Evolutionary conservation across 768 basidiomycete species (phyloP), one percentile per base, ranked within the genome.

Genomic region (Fomitopsis serialis): DNA sequence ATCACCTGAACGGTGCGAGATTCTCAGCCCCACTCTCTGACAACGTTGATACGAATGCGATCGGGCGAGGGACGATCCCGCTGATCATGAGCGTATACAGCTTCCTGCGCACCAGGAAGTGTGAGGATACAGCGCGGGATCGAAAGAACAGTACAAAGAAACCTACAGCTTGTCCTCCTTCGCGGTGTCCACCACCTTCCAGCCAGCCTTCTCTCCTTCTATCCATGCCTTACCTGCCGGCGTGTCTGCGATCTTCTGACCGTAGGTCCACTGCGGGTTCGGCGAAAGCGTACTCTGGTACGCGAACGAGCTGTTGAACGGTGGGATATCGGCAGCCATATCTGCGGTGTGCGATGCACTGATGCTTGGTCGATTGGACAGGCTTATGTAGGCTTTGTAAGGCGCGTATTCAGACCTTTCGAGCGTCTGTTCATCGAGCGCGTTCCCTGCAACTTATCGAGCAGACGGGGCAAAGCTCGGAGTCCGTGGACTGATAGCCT

Each of bases 1-100:
- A 53, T 25, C 55, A 74, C 58, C 72, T 74, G 63, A 75, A 74
- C 0, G 75, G 75, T 4, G 75, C 71, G 8, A 77, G 70, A 59
- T 77, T 77, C 44, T 61, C 52, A 2, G 59, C 58, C 7, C 74
- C 75, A 15, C 63, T 52, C 15, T 58, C 52, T 17, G 63, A 64
- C 25, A 73, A 42, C 34, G 70, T 66, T 3, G 74, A 74, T 13
- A 75, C 68, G 60, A 77, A 76, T 1, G 72, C 76, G 49, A 78
- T 69, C 8, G 76, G 76, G 15, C 76, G 66, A 0, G 76, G 76
- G 1, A 69, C 63, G 45, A 75, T 63, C 22, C 71, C 74, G 53
- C 69, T 69, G 37, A 67, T 70, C 66, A 75, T 57, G 37, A 72
- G 53, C 21, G 59, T 53, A 54, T 76, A 74, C 63, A 66, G 48